Percentiles rank a stretch among this genome's conserved stretches.
Conservation (phyloP, 768 basidiomycete genomes). For the Kockovaella imperatae region DNA sequence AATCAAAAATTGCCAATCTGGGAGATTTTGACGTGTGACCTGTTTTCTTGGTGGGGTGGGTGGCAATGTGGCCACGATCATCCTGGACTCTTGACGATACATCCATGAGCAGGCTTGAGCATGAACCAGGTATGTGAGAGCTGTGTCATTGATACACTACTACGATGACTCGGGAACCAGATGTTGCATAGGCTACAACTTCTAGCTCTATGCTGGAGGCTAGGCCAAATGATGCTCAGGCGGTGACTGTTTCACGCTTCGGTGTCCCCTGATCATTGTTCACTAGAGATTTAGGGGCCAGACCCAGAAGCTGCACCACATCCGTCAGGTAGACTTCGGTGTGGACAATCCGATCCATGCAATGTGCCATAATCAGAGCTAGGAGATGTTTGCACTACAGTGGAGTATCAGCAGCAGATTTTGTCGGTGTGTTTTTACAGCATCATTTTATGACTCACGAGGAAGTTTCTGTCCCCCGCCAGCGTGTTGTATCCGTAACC, state of each 20-base stretch:
- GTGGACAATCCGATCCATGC: constrained; percentile 18
- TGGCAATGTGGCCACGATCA: too few species aligned
- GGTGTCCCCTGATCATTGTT: background rate
- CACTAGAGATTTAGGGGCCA: background rate
- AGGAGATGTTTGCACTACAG: constrained; percentile 38
- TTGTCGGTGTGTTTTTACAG: too few species aligned
- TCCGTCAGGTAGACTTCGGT: constrained; percentile 16
- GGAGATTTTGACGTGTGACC: too few species aligned
- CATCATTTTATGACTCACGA: constrained; percentile 25
- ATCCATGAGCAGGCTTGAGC: too few species aligned
- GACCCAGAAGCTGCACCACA: constrained; percentile 18
- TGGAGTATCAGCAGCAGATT: background rate
- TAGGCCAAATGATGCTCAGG: too few species aligned
- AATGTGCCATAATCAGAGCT: constrained; percentile 22
- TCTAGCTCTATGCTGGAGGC: too few species aligned
- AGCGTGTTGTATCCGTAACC: constrained; percentile 34
- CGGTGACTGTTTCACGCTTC: too few species aligned
- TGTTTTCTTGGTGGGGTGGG: too few species aligned
- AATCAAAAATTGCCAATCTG: too few species aligned
- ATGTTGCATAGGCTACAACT: background rate
- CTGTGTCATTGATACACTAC: too few species aligned
- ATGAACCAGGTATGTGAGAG: too few species aligned
- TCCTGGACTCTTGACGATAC: too few species aligned
- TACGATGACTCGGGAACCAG: background rate
- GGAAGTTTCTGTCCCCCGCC: constrained; percentile 18